Evolutionary conservation across 2,329 filamentous ascomycete species (phyloP), one percentile per base, ranked within the genome.

Genomic region (Nannizziopsis arthrosporioides): DNA sequence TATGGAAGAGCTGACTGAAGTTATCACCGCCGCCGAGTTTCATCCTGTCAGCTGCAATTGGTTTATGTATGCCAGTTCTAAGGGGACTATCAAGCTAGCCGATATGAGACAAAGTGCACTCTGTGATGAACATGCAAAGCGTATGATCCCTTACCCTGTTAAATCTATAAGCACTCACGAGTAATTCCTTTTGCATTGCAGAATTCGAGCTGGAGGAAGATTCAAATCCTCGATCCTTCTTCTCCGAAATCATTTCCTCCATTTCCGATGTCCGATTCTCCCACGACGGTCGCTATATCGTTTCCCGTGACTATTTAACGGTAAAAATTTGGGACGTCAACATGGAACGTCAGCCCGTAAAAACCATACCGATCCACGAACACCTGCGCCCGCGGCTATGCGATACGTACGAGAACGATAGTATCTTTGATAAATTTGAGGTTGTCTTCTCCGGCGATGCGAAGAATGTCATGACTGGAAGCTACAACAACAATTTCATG

Each of bases 401-500:
- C 68, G 92, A 98, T 63, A 98, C 92, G 2, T 98, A 98, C 61
- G 92, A 98, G 71, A 98, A 98, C 60, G 92, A 98, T 63, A 94
- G 88, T 67, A 98, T 98, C 63, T 98, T 98, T 63, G 92, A 98
- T 78, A 98, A 98, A 68, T 98, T 98, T 57, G 92, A 98, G 69
- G 92, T 98, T 37, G 90, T 96, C 45, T 98, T 98, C 72, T 96
- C 90, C 1, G 92, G 92, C 18, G 90, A 96, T 67, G 87, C 88
- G 35, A 93, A 94, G 76, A 96, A 98, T 59, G 92, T 96, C 56
- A 98, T 98, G 92, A 98, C 92, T 5, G 92, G 92, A 59, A 95
- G 88, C 64, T 98, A 98, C 75, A 98, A 98, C 77, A 98, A 98
- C 73, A 98, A 98, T 73, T 96, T 98, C 75, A 98, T 98, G 92